Base-by-base conservation (phyloP, 495 filamentous ascomycete species). In the Aspergillus cavernicola region DNA sequence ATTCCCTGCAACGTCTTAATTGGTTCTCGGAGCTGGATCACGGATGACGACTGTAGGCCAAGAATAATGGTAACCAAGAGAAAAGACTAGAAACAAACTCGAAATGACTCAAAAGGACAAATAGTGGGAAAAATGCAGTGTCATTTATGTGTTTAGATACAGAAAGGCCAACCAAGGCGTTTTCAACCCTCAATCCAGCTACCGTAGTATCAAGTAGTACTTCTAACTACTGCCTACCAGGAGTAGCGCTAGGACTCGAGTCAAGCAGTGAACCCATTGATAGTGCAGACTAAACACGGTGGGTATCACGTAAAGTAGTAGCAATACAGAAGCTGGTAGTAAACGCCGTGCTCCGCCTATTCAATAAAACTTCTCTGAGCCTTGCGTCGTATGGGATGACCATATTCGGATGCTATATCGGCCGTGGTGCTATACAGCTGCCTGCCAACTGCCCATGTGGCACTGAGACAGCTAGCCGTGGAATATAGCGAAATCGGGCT, bases 301-400 rank as follows among this genome's bases (percentile, higher is more conserved):
- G 58, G 58, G 58, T 61, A 61, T 61, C 58, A 61, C 48, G 39
- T 44, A 52, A 51, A 31, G 18, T 37, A 35, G 24, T 28, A 59
- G 45, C 41, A 51, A 41, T 24, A 52, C 37, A 53, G 44, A 41
- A 41, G 31, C 45, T 50, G 31, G 36, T 43, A 37, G 48, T 12
- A 4, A 22, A 49, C 20, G 22, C 24, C 13, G 7, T 49, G 19
- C 2, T 26, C 8, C n/a, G 5, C 15, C 23, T 7, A 43, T 28
- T 20, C 10, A 18, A 37, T 22, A 29, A 29, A 44, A 3, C 7
- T 15, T 18, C 45, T 2, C 10, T 4, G 28, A 33, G 43, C 13
- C 15, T 10, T 33, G 3, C 7, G 4, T 19, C 1, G 43, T 35
- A 22, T 33, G 24, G 6, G 12, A 4, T 18, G n/a, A 6, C 2